A percentile compares a stretch with the other conserved stretches of the same genome.
These are phyloP conservation scores for Leccinum fuscescens DNA, from an alignment of 1,284 basidiomycete species.

Conservation along the genomic window DNA sequence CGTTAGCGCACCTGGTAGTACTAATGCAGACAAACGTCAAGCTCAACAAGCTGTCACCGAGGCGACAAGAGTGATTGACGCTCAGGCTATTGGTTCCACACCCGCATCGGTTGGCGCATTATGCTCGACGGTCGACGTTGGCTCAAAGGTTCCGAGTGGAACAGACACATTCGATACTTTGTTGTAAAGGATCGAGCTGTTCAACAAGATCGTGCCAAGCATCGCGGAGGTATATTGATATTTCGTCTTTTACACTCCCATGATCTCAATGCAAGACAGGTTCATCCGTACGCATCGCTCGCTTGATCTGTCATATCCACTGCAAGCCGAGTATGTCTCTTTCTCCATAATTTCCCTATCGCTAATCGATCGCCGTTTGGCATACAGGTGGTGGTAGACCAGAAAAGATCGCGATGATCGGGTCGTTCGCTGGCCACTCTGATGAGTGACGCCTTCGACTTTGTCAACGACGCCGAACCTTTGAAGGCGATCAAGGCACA, in stretches of 20 bases:
- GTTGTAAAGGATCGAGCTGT: no score
- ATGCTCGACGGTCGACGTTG: background rate
- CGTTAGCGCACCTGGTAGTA: background rate
- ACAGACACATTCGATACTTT: background rate
- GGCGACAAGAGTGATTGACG: background rate
- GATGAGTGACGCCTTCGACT: background rate
- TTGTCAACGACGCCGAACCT: background rate
- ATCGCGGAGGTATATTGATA: background rate
- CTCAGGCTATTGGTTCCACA: background rate
- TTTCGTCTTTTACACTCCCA: background rate
- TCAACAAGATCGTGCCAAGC: no score
- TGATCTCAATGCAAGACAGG: no score
- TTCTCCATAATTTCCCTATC: no score
- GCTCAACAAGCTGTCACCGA: no score
- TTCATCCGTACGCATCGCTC: no score
- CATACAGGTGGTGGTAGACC: background rate
- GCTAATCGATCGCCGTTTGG: background rate
- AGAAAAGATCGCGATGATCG: background rate
- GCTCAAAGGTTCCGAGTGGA: background rate
- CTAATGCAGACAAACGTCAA: background rate
- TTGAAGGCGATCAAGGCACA: no score
- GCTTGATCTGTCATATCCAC: no score
- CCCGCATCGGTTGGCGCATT: background rate
- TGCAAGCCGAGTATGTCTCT: no score
- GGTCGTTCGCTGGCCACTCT: background rate